Conservation (phyloP, 305 asterid genomes). For the Caryopteris hybrid region DNA sequence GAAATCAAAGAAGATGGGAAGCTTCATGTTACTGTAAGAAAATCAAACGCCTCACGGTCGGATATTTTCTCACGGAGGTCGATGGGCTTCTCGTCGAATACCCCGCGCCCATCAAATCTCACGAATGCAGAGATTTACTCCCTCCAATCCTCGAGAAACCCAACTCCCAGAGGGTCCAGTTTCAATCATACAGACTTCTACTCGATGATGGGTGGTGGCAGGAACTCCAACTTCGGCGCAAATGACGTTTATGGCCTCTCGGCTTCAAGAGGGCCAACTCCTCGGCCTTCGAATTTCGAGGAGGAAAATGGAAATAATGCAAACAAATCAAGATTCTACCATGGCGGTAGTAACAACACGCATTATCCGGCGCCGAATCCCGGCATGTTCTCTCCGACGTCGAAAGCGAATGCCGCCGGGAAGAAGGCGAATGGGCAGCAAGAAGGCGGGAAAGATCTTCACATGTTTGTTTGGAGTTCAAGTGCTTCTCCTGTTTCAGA, state of each 20-base stretch:
- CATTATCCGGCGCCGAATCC: conserved; percentile 83
- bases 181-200: conserved; percentile 84
- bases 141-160: conserved; percentile 80
- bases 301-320: conserved; percentile 44
- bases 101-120: conserved; percentile 79
- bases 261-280: conserved; percentile 74
- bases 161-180: conserved; percentile 92
- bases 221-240: conserved; percentile 81
- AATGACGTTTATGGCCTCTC: conserved; percentile 54
- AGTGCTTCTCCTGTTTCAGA: conserved; percentile 94
- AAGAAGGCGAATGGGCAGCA: conserved; percentile 54
- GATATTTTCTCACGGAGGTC: conserved; percentile 79
- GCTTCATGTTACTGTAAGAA: conserved; percentile 82
- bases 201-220: conserved; percentile 71
- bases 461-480: conserved; percentile 97
- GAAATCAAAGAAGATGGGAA: conserved; percentile 82
- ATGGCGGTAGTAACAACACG: conserved; percentile 19
- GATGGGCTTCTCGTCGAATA: conserved; percentile 54
- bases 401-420: conserved; percentile 31
- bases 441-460: conserved; percentile 70
- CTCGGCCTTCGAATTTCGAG: conserved; percentile 76
- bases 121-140: conserved; percentile 97
- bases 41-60: conserved; percentile 83
- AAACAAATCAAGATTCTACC: conserved; percentile 49
- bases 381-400: conserved; percentile 84